Percentiles rank a stretch among this genome's conserved stretches.
Conservation (phyloP, 1,284 basidiomycete genomes). For the Leccinum griseonigrum region DNA sequence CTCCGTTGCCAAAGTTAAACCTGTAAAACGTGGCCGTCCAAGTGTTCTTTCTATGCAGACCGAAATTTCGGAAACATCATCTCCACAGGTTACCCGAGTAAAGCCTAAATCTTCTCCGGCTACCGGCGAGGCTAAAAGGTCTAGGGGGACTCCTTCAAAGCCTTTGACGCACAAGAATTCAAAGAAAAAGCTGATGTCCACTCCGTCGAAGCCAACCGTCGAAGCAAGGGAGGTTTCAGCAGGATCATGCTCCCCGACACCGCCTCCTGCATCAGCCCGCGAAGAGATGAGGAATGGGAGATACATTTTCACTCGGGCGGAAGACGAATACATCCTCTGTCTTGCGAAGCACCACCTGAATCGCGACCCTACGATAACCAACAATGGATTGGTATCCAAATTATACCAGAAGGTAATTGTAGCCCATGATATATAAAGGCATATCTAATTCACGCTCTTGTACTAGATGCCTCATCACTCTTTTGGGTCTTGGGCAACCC, state of each 20-base stretch:
- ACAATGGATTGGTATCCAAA: slow-evolving; percentile 30
- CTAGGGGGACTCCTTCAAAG: slow-evolving; percentile 4
- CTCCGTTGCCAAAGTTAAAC: slow-evolving; percentile 14
- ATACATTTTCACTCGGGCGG: slow-evolving; percentile 45
- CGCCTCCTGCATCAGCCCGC: slow-evolving; percentile 39
- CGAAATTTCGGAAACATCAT: slow-evolving; percentile 6
- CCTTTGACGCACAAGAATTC: slow-evolving; percentile 5
- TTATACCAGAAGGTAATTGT: slow-evolving; percentile 41
- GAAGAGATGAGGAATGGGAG: slow-evolving; percentile 25
- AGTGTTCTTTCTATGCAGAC: slow-evolving; percentile 14
- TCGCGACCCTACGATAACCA: slow-evolving; percentile 38
- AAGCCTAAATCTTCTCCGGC: slow-evolving; percentile 9
- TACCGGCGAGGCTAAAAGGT: slow-evolving; percentile 3
- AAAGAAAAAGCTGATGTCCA: slow-evolving; percentile 5
- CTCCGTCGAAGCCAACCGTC: neutral
- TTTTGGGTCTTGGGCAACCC: slow-evolving; percentile 36
- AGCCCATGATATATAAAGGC: neutral
- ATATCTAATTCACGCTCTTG: neutral
- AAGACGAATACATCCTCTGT: slow-evolving; percentile 40
- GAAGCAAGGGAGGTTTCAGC: neutral
- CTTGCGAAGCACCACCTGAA: slow-evolving; percentile 37
- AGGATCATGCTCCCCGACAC: slow-evolving; percentile 39
- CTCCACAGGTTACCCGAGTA: slow-evolving; percentile 3
- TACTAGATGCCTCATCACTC: slow-evolving; percentile 49
- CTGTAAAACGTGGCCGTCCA: slow-evolving; percentile 24